Conservation (phyloP, 352 stramenopile species). For the Aphanomyces astaci region DNA sequence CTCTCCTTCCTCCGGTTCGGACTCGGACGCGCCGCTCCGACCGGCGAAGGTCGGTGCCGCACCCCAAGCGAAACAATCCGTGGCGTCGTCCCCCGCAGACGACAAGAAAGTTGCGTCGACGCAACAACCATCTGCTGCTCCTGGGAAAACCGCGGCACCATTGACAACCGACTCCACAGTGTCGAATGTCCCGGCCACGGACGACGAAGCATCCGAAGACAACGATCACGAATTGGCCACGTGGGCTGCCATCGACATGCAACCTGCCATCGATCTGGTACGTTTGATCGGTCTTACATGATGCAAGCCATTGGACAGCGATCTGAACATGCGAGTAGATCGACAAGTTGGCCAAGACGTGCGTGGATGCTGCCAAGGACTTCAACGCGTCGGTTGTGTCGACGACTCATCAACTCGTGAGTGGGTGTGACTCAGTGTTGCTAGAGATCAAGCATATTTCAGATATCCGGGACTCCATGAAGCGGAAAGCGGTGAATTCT, state of each 20-base stretch:
- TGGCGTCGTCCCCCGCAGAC: background rate
- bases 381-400: conserved; percentile 81
- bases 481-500: background rate
- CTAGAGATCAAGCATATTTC: conserved; percentile 67
- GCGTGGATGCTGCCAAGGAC: conserved; percentile 68
- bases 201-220: conserved; percentile 78
- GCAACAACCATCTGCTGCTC: too few relatives aligned
- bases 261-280: conserved; percentile 71
- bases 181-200: conserved; percentile 30
- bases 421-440: conserved; percentile 62
- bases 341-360: conserved; percentile 53
- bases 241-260: conserved; percentile 76
- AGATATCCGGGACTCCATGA: conserved; percentile 36
- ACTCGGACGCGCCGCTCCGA: conserved; percentile 24
- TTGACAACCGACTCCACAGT: conserved; percentile 1
- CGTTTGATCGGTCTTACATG: conserved; percentile 15
- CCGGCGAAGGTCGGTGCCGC: too few relatives aligned
- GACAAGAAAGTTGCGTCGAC: background rate
- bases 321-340: too few relatives aligned
- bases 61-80: background rate
- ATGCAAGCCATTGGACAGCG: background rate
- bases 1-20: conserved; percentile 1
- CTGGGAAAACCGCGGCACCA: background rate
- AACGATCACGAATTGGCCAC: conserved; percentile 64
- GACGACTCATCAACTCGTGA: conserved; percentile 71